phyloP scores from a whole-genome alignment of 129 eudicot genomes.

The Rutidosis leptorrhynchoides region DNA sequence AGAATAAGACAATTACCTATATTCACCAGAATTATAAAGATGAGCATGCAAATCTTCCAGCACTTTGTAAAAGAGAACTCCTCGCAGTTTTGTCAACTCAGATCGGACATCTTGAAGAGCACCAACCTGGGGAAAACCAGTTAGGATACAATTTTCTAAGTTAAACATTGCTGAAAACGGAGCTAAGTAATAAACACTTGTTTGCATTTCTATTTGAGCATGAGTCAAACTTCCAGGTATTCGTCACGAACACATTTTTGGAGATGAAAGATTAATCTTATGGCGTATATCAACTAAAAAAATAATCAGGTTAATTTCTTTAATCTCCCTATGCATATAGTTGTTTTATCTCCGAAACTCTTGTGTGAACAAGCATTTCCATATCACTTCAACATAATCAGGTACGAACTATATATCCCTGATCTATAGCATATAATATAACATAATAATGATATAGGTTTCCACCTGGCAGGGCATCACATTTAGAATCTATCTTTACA shows the following conservation, averaged over 20 bases:
- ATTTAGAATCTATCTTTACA: slow-evolving; percentile 8
- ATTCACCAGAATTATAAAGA: slow-evolving; percentile 92
- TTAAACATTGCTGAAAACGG: slow-evolving; percentile 12
- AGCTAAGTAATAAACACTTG: slow-evolving; percentile 13
- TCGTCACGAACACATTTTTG: neutral
- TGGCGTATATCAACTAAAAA: slow-evolving; percentile 20
- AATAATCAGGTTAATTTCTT: slow-evolving; percentile 5
- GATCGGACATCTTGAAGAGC: slow-evolving; percentile 99
- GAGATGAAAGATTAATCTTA: slow-evolving; percentile 10
- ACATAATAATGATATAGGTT: neutral
- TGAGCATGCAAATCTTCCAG: slow-evolving; percentile 96
- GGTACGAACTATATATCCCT: neutral
- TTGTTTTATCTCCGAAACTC: neutral
- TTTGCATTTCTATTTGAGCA: slow-evolving; percentile 18
- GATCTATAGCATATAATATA: slow-evolving; percentile 12
- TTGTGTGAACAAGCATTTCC: neutral
- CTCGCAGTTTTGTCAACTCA: slow-evolving; percentile 82
- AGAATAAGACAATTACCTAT: slow-evolving; percentile 53
- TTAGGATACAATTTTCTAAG: slow-evolving; percentile 15
- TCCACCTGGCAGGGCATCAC: slow-evolving; percentile 9
- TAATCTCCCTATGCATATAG: neutral
- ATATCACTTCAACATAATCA: neutral
- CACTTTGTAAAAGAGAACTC: slow-evolving; percentile 78
- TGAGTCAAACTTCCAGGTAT: slow-evolving; percentile 18
- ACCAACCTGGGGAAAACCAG: slow-evolving; percentile 67